Evolutionary conservation across 345 rosid genomes (phyloP).

Genomic region (Nasturtium officinale): DNA sequence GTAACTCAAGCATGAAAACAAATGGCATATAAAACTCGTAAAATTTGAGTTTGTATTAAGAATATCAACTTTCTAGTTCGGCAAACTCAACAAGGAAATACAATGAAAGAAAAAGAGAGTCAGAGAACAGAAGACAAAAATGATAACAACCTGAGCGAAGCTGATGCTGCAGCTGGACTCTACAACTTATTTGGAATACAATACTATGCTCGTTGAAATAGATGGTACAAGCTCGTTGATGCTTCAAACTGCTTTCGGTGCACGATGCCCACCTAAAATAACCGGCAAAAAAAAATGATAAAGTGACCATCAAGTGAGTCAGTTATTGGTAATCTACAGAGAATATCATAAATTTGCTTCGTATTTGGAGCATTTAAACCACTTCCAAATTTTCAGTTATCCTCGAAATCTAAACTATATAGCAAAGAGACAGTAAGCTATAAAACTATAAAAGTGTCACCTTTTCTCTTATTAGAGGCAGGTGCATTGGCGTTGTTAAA

Average conservation of each 20-base stretch:
- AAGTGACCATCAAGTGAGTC: not conserved
- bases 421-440: not conserved
- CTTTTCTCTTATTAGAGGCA: conserved; percentile 65
- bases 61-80: conserved; percentile 28
- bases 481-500: conserved; percentile 49
- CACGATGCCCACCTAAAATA: conserved; percentile 49
- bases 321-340: not conserved
- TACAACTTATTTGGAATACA: conserved; percentile 46
- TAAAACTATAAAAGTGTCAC: conserved; percentile 46
- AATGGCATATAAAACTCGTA: conserved; percentile 25
- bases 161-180: conserved; percentile 47
- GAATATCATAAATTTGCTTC: conserved; percentile 4
- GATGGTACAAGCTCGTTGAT: conserved; percentile 35
- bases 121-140: conserved; percentile 19
- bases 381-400: not conserved
- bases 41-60: conserved; percentile 35
- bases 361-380: not conserved
- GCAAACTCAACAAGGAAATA: conserved; percentile 36
- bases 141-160: conserved; percentile 45
- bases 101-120: conserved; percentile 15
- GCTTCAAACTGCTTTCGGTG: conserved; percentile 55
- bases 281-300: not conserved
- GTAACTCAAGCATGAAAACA: conserved; percentile 20
- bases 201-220: conserved; percentile 33
- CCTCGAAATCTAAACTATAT: not conserved